Conservation (phyloP, 345 rosid genomes). For the Diplotaxis tenuifolia region DNA sequence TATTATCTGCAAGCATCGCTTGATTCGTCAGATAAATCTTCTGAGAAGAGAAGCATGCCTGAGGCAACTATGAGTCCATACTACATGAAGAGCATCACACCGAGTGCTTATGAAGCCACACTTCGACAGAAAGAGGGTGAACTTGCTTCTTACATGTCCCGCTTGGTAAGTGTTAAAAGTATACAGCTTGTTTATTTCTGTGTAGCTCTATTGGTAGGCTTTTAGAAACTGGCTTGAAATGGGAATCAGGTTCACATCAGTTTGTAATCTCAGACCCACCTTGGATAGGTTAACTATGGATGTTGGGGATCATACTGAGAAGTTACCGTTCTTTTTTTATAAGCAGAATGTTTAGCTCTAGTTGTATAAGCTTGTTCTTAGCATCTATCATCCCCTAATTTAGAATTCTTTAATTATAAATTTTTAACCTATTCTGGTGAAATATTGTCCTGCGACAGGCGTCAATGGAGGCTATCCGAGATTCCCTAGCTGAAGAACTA, state of each 20-base stretch:
- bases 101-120: slow-evolving; percentile 85
- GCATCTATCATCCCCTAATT: not conserved
- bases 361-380: slow-evolving; percentile 8
- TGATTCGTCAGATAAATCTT: slow-evolving; percentile 70
- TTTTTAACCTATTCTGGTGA: not conserved
- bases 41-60: slow-evolving; percentile 68
- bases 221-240: slow-evolving; percentile 19
- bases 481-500: slow-evolving; percentile 95
- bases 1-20: slow-evolving; percentile 91
- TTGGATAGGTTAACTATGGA: slow-evolving; percentile 18
- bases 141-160: slow-evolving; percentile 94
- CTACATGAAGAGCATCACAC: slow-evolving; percentile 93
- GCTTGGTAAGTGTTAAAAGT: slow-evolving; percentile 58
- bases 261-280: not conserved
- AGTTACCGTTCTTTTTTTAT: not conserved
- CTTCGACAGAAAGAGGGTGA: slow-evolving; percentile 99
- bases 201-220: slow-evolving; percentile 9
- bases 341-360: slow-evolving; percentile 4
- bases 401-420: slow-evolving; percentile 17
- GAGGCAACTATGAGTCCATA: slow-evolving; percentile 73
- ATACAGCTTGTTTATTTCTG: not conserved
- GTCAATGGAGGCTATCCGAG: slow-evolving; percentile 94
- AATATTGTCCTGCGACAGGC: slow-evolving; percentile 43
- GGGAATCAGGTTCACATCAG: slow-evolving; percentile 4
- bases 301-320: slow-evolving; percentile 15